These are phyloP conservation scores for Staphylotrichum longicolle DNA, from an alignment of 495 filamentous ascomycete species.

Conservation along the genomic window DNA sequence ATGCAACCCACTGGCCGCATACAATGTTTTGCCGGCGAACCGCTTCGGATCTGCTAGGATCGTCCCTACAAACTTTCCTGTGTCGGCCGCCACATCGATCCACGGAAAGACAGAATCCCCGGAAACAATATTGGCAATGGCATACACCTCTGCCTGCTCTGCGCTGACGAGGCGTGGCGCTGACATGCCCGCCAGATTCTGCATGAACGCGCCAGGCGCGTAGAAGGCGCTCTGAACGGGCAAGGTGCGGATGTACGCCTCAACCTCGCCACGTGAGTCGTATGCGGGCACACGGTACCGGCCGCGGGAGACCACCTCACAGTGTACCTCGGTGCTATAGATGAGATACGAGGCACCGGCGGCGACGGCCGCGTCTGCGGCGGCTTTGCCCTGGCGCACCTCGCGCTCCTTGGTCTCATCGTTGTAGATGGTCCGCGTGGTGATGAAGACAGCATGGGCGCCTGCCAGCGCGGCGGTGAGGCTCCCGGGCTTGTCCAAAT, in stretches of 20 bases:
- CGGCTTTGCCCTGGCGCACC: slow-evolving; percentile 41
- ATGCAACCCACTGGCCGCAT: slow-evolving; percentile 41
- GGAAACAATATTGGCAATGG: not conserved
- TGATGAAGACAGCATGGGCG: slow-evolving; percentile 48
- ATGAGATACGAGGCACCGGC: slow-evolving; percentile 49
- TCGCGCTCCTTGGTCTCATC: slow-evolving; percentile 33
- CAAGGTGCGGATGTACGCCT: slow-evolving; percentile 47
- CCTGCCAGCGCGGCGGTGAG: slow-evolving; percentile 45
- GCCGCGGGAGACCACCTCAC: slow-evolving; percentile 37
- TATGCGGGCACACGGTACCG: slow-evolving; percentile 41
- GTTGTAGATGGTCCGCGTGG: slow-evolving; percentile 40
- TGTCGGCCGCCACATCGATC: slow-evolving; percentile 47
- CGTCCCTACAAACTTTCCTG: slow-evolving; percentile 53
- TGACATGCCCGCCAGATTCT: slow-evolving; percentile 14
- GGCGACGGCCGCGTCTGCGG: slow-evolving; percentile 47
- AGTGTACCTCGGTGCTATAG: slow-evolving; percentile 45
- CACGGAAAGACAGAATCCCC: slow-evolving; percentile 33
- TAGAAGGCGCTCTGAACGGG: slow-evolving; percentile 49
- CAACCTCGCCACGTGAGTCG: slow-evolving; percentile 41
- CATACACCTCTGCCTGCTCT: not conserved
- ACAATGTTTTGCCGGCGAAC: slow-evolving; percentile 49
- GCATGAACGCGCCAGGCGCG: slow-evolving; percentile 47
- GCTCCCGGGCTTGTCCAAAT: slow-evolving; percentile 37
- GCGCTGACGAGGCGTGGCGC: not conserved
- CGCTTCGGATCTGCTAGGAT: slow-evolving; percentile 52